phyloP scores from a whole-genome alignment of 352 stramenopile species.

The Phytopythium mirpurense region DNA sequence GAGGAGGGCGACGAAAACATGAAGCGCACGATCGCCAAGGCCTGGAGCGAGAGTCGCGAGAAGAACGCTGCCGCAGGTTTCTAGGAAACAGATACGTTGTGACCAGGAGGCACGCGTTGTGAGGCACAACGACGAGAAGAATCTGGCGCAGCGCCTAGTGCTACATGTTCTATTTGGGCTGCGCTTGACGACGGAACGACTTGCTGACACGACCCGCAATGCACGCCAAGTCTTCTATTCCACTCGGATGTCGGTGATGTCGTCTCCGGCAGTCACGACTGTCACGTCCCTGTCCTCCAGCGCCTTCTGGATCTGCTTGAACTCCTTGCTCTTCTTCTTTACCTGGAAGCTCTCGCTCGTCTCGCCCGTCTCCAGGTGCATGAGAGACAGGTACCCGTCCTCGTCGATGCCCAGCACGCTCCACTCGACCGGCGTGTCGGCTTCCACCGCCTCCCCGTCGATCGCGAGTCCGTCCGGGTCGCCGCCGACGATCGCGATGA shows the following conservation, averaged over 20 bases:
- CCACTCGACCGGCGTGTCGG: conserved; percentile 29
- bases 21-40: conserved; percentile 88
- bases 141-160: background rate
- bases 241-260: conserved; percentile 39
- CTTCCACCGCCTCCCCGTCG: conserved; percentile 14
- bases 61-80: conserved; percentile 37
- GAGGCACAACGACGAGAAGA: background rate
- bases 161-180: conserved; percentile 3
- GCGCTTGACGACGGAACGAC: no score
- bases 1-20: conserved; percentile 85
- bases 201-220: no score
- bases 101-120: no score
- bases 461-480: conserved; percentile 35
- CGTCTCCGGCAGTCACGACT: conserved; percentile 45
- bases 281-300: conserved; percentile 52
- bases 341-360: conserved; percentile 67
- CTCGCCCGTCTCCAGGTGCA: conserved; percentile 61
- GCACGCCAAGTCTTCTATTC: conserved; percentile 13
- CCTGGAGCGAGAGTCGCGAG: conserved; percentile 78
- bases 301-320: conserved; percentile 63
- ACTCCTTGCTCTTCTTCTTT: conserved; percentile 57
- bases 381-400: conserved; percentile 68
- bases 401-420: conserved; percentile 69
- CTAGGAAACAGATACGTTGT: background rate
- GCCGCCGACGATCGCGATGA: conserved; percentile 48